phyloP scores from a whole-genome alignment of 106 monocot species.

The Vanilla planifolia region DNA sequence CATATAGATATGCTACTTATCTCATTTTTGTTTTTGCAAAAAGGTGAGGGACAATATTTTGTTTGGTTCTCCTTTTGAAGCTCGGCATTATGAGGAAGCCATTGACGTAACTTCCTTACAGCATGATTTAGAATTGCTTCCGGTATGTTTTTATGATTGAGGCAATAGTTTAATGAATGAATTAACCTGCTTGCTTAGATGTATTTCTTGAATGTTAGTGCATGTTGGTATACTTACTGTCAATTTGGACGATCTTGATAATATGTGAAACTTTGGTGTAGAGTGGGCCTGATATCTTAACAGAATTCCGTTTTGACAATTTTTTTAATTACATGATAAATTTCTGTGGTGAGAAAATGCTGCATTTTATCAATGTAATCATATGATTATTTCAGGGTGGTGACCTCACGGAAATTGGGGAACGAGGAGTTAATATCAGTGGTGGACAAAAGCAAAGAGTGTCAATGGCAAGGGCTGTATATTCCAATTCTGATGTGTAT shows the following conservation, averaged over 20 bases:
- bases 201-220: not conserved
- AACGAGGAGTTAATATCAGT: constrained; percentile 98
- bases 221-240: not conserved
- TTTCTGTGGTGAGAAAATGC: no score
- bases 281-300: no score
- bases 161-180: no score
- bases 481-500: constrained; percentile 96
- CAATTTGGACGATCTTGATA: no score
- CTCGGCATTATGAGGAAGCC: constrained; percentile 51
- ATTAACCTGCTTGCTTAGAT: not conserved
- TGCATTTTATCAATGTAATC: no score
- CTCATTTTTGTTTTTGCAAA: not conserved
- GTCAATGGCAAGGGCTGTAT: constrained; percentile 98
- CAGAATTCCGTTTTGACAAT: no score
- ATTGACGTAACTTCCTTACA: constrained; percentile 78
- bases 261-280: not conserved
- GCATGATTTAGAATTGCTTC: constrained; percentile 88
- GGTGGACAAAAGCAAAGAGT: constrained; percentile 99
- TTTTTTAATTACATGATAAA: no score
- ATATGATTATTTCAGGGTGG: constrained; percentile 53
- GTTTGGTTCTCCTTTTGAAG: constrained; percentile 87
- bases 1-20: not conserved
- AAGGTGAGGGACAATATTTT: constrained; percentile 94
- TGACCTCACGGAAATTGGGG: constrained; percentile 98
- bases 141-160: constrained; percentile 40